Conservation (phyloP, 2,329 filamentous ascomycete genomes). For the Neodidymelliopsis sp. region DNA sequence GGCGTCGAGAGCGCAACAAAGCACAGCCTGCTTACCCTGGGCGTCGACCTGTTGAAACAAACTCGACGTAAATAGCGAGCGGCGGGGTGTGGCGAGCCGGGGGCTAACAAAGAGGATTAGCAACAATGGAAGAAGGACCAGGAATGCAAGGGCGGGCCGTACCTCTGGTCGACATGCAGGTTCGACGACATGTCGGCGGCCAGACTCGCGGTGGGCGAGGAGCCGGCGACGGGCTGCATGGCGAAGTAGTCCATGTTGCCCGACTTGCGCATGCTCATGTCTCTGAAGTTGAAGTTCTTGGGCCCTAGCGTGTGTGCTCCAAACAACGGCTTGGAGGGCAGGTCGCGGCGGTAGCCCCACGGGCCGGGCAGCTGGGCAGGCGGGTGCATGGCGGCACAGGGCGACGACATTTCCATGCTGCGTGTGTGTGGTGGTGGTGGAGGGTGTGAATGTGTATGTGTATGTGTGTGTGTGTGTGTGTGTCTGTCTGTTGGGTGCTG, state of each 20-base stretch:
- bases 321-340: conserved; percentile 62
- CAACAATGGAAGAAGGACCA: conserved; percentile 21
- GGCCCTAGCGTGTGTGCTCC: conserved; percentile 65
- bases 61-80: conserved; percentile 81
- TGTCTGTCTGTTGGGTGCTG: conserved; percentile 55
- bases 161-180: conserved; percentile 96
- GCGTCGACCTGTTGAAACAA: conserved; percentile 67
- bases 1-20: not conserved
- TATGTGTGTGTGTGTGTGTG: conserved; percentile 48
- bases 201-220: conserved; percentile 88
- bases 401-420: conserved; percentile 92
- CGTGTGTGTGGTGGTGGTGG: no score
- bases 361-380: conserved; percentile 65
- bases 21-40: conserved; percentile 62
- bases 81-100: conserved; percentile 80
- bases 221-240: conserved; percentile 77
- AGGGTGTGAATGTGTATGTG: conserved; percentile 79
- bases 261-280: conserved; percentile 75
- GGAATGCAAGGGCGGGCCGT: conserved; percentile 45
- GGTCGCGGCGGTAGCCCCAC: conserved; percentile 68
- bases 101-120: conserved; percentile 67
- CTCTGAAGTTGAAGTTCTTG: conserved; percentile 78
- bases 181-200: conserved; percentile 96
- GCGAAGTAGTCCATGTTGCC: conserved; percentile 81
- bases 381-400: conserved; percentile 90